These are phyloP conservation scores for Cercophora newfieldiana DNA, from an alignment of 495 filamentous ascomycete genomes.

Conservation along the genomic window DNA sequence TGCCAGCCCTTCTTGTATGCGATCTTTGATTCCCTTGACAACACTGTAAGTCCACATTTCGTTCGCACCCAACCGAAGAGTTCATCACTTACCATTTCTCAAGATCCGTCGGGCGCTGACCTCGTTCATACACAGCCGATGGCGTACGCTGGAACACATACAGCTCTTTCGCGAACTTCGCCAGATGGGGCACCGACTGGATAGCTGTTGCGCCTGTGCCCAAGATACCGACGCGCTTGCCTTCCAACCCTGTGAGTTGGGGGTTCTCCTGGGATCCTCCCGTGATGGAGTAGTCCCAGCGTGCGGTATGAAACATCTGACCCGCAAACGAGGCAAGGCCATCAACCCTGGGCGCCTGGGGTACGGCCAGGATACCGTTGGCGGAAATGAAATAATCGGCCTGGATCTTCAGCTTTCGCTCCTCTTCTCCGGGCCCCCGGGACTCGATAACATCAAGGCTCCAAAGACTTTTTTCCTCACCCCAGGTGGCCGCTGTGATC, in stretches of 20 bases:
- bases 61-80: not conserved
- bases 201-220: constrained; percentile 59
- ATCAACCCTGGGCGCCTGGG: constrained; percentile 47
- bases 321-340: constrained; percentile 50
- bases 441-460: constrained; percentile 37
- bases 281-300: constrained; percentile 55
- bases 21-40: constrained; percentile 36
- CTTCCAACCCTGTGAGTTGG: constrained; percentile 44
- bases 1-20: constrained; percentile 48
- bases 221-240: constrained; percentile 53
- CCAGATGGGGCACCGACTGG: constrained; percentile 52
- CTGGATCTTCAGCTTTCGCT: constrained; percentile 31
- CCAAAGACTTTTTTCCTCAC: constrained; percentile 46
- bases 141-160: constrained; percentile 60
- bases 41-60: not conserved
- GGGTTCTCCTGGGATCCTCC: constrained; percentile 53
- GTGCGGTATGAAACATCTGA: constrained; percentile 52
- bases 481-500: constrained; percentile 41
- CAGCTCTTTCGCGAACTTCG: constrained; percentile 51
- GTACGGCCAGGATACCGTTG: constrained; percentile 43
- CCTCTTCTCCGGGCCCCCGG: constrained; percentile 35
- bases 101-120: constrained; percentile 50
- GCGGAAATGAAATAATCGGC: constrained; percentile 41
- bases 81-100: constrained; percentile 38
- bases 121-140: constrained; percentile 49